Conservation (phyloP, 2,329 filamentous ascomycete species). For the Pestalotiopsis sp. region DNA sequence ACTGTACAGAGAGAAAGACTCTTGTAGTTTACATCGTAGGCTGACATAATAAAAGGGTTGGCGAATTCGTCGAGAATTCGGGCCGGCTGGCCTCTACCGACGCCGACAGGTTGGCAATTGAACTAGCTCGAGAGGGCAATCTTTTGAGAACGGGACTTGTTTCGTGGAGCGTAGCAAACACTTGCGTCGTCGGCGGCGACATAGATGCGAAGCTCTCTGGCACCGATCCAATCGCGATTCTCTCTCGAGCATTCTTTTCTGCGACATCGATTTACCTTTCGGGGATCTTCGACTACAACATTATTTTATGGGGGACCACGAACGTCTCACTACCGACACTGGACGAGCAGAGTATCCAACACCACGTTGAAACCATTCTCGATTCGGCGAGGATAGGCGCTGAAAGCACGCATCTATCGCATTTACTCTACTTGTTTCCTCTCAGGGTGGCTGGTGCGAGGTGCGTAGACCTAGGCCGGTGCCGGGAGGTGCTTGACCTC, state of each 20-base stretch:
- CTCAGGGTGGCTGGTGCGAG: conserved; percentile 15
- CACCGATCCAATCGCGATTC: not conserved
- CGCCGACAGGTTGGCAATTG: not conserved
- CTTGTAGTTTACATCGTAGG: not conserved
- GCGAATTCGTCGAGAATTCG: not conserved
- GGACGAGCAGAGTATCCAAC: conserved; percentile 3
- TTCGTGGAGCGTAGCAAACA: not conserved
- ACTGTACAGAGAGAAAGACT: no score
- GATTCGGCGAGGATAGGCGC: not conserved
- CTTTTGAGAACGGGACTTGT: not conserved
- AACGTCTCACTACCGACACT: conserved; percentile 2
- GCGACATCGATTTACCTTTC: conserved; percentile 15
- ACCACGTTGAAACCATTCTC: conserved; percentile 1
- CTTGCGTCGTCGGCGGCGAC: not conserved
- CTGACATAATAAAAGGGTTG: not conserved
- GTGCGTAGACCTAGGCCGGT: not conserved
- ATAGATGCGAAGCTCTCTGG: no score
- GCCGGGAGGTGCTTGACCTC: conserved; percentile 1
- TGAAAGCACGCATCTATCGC: conserved; percentile 11
- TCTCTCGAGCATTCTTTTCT: conserved; percentile 5
- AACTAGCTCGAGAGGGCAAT: conserved; percentile 7
- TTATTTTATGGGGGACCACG: conserved; percentile 1
- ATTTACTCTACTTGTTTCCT: conserved; percentile 14
- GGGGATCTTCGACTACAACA: conserved; percentile 14
- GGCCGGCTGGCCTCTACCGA: not conserved